Percentiles rank a stretch among this genome's conserved stretches.
Evolutionary conservation across 495 filamentous ascomycete species (phyloP).

Genomic region (Xylaria longipes): DNA sequence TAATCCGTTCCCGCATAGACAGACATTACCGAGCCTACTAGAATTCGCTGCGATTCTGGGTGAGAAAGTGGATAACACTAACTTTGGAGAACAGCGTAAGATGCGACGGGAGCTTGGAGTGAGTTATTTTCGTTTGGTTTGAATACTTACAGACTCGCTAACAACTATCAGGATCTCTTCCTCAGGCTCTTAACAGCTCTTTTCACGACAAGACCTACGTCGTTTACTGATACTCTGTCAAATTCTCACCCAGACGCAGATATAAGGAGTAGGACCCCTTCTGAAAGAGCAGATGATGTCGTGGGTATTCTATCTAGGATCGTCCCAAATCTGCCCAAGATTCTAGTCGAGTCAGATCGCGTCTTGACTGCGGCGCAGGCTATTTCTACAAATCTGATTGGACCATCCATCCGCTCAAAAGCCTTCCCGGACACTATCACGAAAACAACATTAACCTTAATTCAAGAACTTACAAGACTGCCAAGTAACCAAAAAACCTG

Average conservation of each 20-base stretch:
- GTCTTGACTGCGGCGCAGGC: constrained; percentile 75
- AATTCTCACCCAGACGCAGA: constrained; percentile 32
- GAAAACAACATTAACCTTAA: constrained; percentile 68
- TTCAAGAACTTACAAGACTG: constrained; percentile 78
- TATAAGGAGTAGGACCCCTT: constrained; percentile 25
- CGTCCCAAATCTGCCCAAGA: constrained; percentile 81
- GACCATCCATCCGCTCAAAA: constrained; percentile 82
- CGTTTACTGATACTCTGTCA: constrained; percentile 55
- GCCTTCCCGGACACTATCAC: constrained; percentile 87
- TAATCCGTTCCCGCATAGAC: constrained; percentile 94
- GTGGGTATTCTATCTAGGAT: constrained; percentile 78
- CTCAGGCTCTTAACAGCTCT: constrained; percentile 84
- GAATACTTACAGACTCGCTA: constrained; percentile 32
- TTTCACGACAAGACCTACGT: constrained; percentile 85
- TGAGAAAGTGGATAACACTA: constrained; percentile 95
- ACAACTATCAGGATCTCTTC: constrained; percentile 76
- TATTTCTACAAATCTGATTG: constrained; percentile 84
- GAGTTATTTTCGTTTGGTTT: constrained; percentile 44
- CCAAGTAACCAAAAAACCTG: constrained; percentile 84
- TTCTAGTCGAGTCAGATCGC: constrained; percentile 85
- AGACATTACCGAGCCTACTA: constrained; percentile 84
- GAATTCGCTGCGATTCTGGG: constrained; percentile 90
- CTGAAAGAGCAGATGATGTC: constrained; percentile 72
- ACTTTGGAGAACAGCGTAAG: constrained; percentile 92
- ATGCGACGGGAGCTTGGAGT: constrained; percentile 94